Percentiles rank a stretch among this genome's conserved stretches.
Evolutionary conservation across 1,284 basidiomycete genomes (phyloP).

Genomic region (Quambalaria eucalypti): DNA sequence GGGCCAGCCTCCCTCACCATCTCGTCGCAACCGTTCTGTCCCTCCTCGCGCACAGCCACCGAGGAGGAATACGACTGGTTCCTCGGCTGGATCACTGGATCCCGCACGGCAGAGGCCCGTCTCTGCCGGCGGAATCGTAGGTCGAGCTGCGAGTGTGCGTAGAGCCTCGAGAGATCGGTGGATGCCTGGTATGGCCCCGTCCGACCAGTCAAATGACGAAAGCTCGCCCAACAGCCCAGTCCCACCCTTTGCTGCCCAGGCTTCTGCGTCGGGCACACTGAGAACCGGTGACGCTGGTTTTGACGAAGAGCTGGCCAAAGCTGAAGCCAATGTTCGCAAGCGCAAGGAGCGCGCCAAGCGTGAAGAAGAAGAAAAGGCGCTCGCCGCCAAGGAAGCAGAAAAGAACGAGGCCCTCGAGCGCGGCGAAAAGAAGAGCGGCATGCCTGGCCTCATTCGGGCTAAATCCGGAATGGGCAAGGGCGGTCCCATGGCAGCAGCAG

Average conservation of each 20-base stretch:
- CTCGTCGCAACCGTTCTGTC: not conserved
- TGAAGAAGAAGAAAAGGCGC: slow-evolving; percentile 26
- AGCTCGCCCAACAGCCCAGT: too few relatives aligned
- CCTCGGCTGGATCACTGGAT: not conserved
- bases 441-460: slow-evolving; percentile 14
- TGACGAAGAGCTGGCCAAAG: slow-evolving; percentile 41
- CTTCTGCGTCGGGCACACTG: slow-evolving; percentile 6
- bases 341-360: slow-evolving; percentile 27
- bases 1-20: not conserved
- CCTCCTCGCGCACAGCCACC: not conserved
- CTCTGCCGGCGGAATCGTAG: not conserved
- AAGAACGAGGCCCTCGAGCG: not conserved
- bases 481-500: not conserved
- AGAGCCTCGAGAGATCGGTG: too few relatives aligned
- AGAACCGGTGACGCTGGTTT: slow-evolving; percentile 38
- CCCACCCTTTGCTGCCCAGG: not conserved
- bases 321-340: slow-evolving; percentile 10
- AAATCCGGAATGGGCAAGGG: slow-evolving; percentile 17
- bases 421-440: slow-evolving; percentile 2
- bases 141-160: too few relatives aligned
- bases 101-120: not conserved
- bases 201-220: too few relatives aligned
- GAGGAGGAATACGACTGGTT: not conserved
- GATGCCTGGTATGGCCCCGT: too few relatives aligned
- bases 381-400: slow-evolving; percentile 16